A percentile compares a stretch with the other conserved stretches of the same genome.
These are phyloP conservation scores for Fusarium hostae DNA, from an alignment of 2,329 filamentous ascomycete species.

Conservation along the genomic window DNA sequence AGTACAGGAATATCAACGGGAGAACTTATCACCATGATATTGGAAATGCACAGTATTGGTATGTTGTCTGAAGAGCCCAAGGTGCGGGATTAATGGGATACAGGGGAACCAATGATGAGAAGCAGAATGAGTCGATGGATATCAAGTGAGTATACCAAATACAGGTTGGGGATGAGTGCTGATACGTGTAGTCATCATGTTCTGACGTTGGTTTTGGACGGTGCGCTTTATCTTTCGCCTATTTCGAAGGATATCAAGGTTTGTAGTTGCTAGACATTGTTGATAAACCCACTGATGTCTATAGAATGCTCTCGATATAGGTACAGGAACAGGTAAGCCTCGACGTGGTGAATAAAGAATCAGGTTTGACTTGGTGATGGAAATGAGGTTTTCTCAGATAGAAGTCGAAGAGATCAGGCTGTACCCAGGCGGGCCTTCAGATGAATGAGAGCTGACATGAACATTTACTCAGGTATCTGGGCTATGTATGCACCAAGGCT, in stretches of 20 bases:
- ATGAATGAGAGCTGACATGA: not conserved
- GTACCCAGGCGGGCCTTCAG: too few relatives aligned
- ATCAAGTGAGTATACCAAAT: conserved; percentile 1
- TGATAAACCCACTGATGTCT: not conserved
- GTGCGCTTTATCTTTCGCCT: conserved; percentile 10
- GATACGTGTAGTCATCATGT: conserved; percentile 22
- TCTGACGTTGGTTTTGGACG: conserved; percentile 23
- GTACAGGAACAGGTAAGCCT: conserved; percentile 30
- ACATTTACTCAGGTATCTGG: conserved; percentile 6
- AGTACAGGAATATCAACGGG: conserved; percentile 32
- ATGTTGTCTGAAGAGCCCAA: fast-evolving
- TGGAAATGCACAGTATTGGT: conserved; percentile 32
- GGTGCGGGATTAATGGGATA: not conserved
- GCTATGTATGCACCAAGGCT: conserved; percentile 12
- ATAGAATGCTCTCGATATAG: conserved; percentile 26
- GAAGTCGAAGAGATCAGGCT: not conserved
- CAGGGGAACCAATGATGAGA: conserved; percentile 32
- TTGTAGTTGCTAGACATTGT: fast-evolving
- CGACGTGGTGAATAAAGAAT: too few relatives aligned
- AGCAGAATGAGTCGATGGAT: conserved; percentile 36
- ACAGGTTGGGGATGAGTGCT: fast-evolving
- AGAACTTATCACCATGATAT: conserved; percentile 30
- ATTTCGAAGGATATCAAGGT: conserved; percentile 21
- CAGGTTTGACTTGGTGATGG: too few relatives aligned
- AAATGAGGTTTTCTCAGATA: not conserved